A percentile compares a stretch with the other conserved stretches of the same genome.
Evolutionary conservation across 768 basidiomycete genomes (phyloP).

Genomic region (Podaxis mareebaensis): DNA sequence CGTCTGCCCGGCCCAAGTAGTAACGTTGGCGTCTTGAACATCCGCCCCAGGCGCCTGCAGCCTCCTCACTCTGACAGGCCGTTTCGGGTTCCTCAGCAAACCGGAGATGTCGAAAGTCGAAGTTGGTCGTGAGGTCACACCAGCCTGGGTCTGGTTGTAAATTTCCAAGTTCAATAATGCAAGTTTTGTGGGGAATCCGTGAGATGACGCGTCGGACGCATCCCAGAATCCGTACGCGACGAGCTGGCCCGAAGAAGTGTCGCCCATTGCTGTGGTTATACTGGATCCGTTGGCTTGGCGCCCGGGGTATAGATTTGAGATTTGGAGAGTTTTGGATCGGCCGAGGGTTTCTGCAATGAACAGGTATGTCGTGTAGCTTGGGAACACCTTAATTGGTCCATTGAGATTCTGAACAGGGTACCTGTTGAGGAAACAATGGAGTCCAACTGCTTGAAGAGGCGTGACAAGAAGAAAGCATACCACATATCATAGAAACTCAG

Average conservation of each 20-base stretch:
- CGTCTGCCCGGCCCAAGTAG: slow-evolving; percentile 52
- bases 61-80: slow-evolving; percentile 37
- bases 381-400: slow-evolving; percentile 52
- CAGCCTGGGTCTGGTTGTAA: slow-evolving; percentile 46
- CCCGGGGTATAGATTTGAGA: slow-evolving; percentile 53
- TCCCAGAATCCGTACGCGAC: slow-evolving; percentile 57
- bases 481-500: slow-evolving; percentile 49
- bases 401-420: slow-evolving; percentile 49
- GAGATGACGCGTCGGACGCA: slow-evolving; percentile 23
- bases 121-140: slow-evolving; percentile 33
- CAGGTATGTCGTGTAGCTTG: slow-evolving; percentile 52
- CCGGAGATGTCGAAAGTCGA: slow-evolving; percentile 48
- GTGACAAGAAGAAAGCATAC: slow-evolving; percentile 24
- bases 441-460: neutral
- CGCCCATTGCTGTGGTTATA: slow-evolving; percentile 51
- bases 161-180: slow-evolving; percentile 52
- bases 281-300: slow-evolving; percentile 52
- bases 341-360: slow-evolving; percentile 51
- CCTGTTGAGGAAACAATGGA: slow-evolving; percentile 27
- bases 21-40: slow-evolving; percentile 41
- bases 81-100: slow-evolving; percentile 30
- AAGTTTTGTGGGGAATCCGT: slow-evolving; percentile 43
- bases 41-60: slow-evolving; percentile 52
- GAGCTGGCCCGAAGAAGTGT: slow-evolving; percentile 46
- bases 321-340: slow-evolving; percentile 40